Evolutionary conservation across 345 rosid genomes (phyloP).

Genomic region (Atalantia buxifolia): DNA sequence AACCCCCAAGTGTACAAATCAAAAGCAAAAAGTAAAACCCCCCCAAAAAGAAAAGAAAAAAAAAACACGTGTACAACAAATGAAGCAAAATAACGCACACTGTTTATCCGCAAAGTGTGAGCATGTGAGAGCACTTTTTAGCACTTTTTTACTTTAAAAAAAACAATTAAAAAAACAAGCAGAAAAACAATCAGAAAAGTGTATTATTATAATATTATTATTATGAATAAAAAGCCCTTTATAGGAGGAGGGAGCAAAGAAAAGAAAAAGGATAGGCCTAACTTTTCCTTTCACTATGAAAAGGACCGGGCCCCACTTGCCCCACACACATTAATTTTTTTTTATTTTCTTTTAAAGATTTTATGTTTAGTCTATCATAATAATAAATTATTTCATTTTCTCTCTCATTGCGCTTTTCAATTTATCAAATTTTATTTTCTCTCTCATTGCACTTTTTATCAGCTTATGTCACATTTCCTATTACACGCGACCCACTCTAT

Average conservation of each 20-base stretch:
- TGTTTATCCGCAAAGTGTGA: background rate
- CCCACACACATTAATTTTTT: constrained; percentile 29
- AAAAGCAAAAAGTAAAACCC: background rate
- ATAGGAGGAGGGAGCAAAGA: background rate
- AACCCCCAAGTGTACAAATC: background rate
- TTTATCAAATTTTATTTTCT: background rate
- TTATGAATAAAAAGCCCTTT: background rate
- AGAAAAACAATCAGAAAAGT: background rate
- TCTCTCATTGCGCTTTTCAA: background rate
- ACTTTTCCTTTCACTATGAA: constrained; percentile 37
- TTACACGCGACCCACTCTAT: constrained; percentile 49
- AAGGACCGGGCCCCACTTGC: constrained; percentile 51
- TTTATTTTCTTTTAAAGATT: background rate
- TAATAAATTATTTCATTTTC: background rate
- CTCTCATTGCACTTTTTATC: constrained; percentile 48
- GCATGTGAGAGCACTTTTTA: background rate
- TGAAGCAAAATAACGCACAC: background rate
- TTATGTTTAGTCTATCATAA: background rate
- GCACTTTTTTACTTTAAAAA: background rate
- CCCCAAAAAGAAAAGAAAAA: too few relatives aligned
- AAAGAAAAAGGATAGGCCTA: constrained; percentile 10
- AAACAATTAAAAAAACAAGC: too few relatives aligned
- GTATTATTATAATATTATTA: too few relatives aligned
- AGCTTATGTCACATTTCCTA: constrained; percentile 45
- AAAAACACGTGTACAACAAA: background rate